These are phyloP conservation scores for Tetramitus jugosus DNA, from an alignment of 208 protist species.

Conservation along the genomic window DNA sequence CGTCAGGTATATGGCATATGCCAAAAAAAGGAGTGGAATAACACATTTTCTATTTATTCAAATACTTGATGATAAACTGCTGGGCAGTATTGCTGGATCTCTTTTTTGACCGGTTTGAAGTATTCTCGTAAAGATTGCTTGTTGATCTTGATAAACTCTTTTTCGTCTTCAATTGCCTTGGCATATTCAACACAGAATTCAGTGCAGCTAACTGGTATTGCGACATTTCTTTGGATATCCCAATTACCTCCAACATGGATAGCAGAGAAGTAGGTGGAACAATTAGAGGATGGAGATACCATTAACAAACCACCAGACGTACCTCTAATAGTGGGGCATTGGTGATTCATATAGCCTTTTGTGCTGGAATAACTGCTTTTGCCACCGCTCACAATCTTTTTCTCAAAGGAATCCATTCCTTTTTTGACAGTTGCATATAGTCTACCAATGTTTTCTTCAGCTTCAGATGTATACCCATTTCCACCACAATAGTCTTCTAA, in stretches of 20 bases:
- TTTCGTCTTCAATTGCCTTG: background rate
- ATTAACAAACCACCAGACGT: background rate
- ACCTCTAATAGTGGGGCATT: background rate
- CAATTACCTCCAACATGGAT: background rate
- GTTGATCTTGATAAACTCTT: background rate
- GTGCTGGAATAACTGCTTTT: background rate
- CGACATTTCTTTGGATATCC: background rate
- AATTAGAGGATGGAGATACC: background rate
- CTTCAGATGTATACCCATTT: background rate
- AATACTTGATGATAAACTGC: background rate
- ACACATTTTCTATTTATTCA: too few relatives aligned
- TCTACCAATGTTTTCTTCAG: background rate
- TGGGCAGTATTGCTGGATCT: background rate
- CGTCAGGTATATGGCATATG: too few relatives aligned
- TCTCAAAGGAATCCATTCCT: background rate
- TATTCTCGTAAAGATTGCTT: background rate
- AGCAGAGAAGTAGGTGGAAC: background rate
- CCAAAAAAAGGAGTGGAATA: too few relatives aligned
- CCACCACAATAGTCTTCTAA: background rate
- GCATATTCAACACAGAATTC: background rate
- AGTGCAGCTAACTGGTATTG: background rate
- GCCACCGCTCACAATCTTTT: background rate
- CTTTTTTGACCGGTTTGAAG: background rate
- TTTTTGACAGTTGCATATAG: background rate
- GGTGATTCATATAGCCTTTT: background rate